A percentile compares a stretch with the other conserved stretches of the same genome.
These are phyloP conservation scores for Solanum hybrid DNA, from an alignment of 305 asterid genomes.

Conservation along the genomic window DNA sequence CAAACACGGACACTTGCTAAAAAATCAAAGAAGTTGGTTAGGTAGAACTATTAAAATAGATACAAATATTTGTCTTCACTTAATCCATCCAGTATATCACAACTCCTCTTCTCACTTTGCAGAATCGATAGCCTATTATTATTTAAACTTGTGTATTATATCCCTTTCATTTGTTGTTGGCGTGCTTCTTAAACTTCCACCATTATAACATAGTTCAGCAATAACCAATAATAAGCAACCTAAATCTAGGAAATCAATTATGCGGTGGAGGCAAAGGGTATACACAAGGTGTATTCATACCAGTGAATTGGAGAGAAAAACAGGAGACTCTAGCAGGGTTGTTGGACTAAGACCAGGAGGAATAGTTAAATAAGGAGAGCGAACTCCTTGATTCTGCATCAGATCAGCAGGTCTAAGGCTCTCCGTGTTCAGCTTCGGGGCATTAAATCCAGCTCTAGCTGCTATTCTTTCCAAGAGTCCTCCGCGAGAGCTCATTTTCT, in stretches of 20 bases:
- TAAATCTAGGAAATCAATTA: not conserved
- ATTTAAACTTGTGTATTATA: not conserved
- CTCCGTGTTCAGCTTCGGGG: constrained; percentile 75
- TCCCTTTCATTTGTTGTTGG: not conserved
- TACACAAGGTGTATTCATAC: constrained; percentile 22
- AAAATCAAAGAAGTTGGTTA: not conserved
- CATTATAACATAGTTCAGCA: not conserved
- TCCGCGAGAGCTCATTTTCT: constrained; percentile 25
- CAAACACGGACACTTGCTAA: not conserved
- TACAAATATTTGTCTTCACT: not conserved
- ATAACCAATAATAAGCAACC: not conserved
- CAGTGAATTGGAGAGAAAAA: constrained; percentile 67
- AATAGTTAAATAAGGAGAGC: constrained; percentile 62
- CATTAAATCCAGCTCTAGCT: constrained; percentile 80
- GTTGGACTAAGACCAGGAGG: constrained; percentile 91
- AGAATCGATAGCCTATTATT: not conserved
- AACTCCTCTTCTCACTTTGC: not conserved
- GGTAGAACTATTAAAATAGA: not conserved
- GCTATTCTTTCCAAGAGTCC: constrained; percentile 78
- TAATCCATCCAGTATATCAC: not conserved
- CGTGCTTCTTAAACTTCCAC: not conserved
- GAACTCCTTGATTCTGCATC: constrained; percentile 44
- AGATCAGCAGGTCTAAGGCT: constrained; percentile 51
- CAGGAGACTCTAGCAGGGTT: constrained; percentile 82
- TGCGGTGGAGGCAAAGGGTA: not conserved